Base-by-base conservation (phyloP, 2,329 filamentous ascomycete species). In the Clarireedia monteithiana region DNA sequence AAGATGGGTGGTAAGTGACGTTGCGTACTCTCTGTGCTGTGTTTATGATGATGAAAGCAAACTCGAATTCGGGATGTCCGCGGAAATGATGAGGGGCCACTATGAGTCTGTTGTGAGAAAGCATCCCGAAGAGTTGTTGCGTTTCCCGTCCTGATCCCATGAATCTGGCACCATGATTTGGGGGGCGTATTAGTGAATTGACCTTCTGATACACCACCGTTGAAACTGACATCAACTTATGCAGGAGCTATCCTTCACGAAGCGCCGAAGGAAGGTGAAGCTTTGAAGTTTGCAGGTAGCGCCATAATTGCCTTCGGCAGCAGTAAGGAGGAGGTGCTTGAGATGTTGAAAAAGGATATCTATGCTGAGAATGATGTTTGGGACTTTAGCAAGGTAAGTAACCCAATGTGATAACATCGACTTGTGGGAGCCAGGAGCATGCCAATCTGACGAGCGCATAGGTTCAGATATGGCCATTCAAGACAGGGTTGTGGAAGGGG, bases 311-410 rank as follows among this genome's bases (percentile, higher is more conserved):
- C 82, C 40, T 70, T 80, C 30, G 89, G 56, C 7, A 79, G 82
- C 59, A 84, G 78, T 7, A 82, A 79, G 64, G 86, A 91, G 61
- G 86, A 90, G 68, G 81, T 89, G 2, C 69, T 85, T 42, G 79
- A 86, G 63, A 67, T 79, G 51, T 69, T 96, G 48, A 81, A 80
- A 70, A 77, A 81, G 49, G 91, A 96, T 73, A 74, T 91, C 9
- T 96, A 95, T 72, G 75, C 78, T 9, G 77, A 73, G 58, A 77
- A 72, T 45, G 88, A 84, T 0, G 90, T 95, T 7, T 96, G 91
- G 91, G 89, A 96, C 74, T 68, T 87, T 57, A 80, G 84, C 38
- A 87, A 87, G 64, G 82, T 82, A 54, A 53, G 63, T 58, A 46
- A 24, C 30, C 40, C 12, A 6, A 38, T 23, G n/a, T 39, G 14